Evolutionary conservation across 2,329 filamentous ascomycete species (phyloP).

Genomic region (Fusarium stilboides): DNA sequence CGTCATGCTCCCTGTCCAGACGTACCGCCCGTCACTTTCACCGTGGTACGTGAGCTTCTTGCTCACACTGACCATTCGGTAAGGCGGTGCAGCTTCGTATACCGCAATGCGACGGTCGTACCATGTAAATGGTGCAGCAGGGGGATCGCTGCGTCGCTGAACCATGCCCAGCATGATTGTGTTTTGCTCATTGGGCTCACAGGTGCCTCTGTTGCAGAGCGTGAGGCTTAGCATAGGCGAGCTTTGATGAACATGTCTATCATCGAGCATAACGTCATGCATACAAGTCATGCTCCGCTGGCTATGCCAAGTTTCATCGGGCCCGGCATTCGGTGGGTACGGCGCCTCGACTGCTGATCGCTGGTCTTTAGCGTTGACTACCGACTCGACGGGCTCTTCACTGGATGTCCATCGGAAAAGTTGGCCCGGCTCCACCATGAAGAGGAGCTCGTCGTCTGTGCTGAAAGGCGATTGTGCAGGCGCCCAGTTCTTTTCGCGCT

Average conservation of each 20-base stretch:
- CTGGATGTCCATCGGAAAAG: conserved; percentile 31
- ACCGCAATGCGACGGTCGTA: conserved; percentile 42
- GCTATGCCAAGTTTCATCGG: conserved; percentile 35
- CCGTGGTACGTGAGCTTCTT: conserved; percentile 45
- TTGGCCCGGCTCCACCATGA: conserved; percentile 42
- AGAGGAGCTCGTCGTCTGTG: conserved; percentile 24
- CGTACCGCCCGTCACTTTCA: conserved; percentile 35
- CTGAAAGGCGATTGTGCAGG: conserved; percentile 36
- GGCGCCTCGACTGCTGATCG: conserved; percentile 35
- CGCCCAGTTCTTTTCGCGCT: conserved; percentile 46
- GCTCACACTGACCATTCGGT: conserved; percentile 45
- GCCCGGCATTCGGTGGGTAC: conserved; percentile 16
- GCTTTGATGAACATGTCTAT: conserved; percentile 42
- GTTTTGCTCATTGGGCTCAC: conserved; percentile 34
- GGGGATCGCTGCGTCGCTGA: conserved; percentile 38
- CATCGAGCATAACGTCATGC: conserved; percentile 38
- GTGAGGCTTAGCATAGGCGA: conserved; percentile 43
- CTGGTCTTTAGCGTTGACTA: conserved; percentile 12
- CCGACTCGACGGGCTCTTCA: conserved; percentile 24
- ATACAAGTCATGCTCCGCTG: conserved; percentile 27
- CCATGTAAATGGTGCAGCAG: conserved; percentile 23
- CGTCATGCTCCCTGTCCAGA: conserved; percentile 43
- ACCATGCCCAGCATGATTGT: conserved; percentile 44
- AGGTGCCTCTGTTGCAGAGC: conserved; percentile 39
- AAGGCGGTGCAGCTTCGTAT: conserved; percentile 36